Evolutionary conservation across 805 yeast genomes (phyloP).

Genomic region (Kluyveromyces wickerhamii): DNA sequence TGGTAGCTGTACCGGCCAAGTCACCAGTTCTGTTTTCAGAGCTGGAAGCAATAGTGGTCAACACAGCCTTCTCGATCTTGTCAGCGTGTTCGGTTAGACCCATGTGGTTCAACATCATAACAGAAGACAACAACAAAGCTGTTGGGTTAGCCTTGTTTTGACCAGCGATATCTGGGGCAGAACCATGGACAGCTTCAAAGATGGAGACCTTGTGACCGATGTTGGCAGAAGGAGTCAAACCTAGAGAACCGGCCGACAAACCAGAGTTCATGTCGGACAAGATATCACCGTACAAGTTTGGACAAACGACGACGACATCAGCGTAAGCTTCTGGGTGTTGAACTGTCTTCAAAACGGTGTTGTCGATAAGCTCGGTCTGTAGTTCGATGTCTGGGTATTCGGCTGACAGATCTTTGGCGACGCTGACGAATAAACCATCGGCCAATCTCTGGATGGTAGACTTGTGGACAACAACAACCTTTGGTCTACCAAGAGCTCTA

Average conservation of each 20-base stretch:
- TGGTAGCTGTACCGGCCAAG: slow-evolving; percentile 85
- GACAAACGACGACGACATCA: slow-evolving; percentile 91
- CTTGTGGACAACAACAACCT: slow-evolving; percentile 93
- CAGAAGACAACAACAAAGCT: slow-evolving; percentile 88
- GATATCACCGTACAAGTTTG: slow-evolving; percentile 98
- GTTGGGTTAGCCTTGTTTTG: slow-evolving; percentile 99
- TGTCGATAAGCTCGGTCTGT: slow-evolving; percentile 85
- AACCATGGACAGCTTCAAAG: slow-evolving; percentile 99
- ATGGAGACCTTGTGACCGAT: slow-evolving; percentile 98
- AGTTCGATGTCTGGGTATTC: slow-evolving; percentile 88
- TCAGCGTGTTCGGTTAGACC: slow-evolving; percentile 74
- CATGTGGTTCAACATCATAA: slow-evolving; percentile 99
- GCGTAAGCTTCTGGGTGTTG: slow-evolving; percentile 80
- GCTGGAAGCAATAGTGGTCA: slow-evolving; percentile 86
- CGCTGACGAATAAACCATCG: slow-evolving; percentile 91
- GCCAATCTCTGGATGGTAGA: slow-evolving; percentile 97
- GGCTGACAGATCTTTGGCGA: slow-evolving; percentile 82
- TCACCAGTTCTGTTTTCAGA: slow-evolving; percentile 95
- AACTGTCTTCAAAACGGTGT: slow-evolving; percentile 86
- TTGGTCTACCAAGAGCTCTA: slow-evolving; percentile 74
- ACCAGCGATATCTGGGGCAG: slow-evolving; percentile 99
- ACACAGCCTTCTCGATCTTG: slow-evolving; percentile 80
- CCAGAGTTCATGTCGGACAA: slow-evolving; percentile 97
- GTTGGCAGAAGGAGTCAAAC: slow-evolving; percentile 98
- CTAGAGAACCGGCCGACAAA: slow-evolving; percentile 90